Evolutionary conservation across 768 basidiomycete genomes (phyloP), one percentile per base, ranked within the genome.

Genomic region (Mycena venus): DNA sequence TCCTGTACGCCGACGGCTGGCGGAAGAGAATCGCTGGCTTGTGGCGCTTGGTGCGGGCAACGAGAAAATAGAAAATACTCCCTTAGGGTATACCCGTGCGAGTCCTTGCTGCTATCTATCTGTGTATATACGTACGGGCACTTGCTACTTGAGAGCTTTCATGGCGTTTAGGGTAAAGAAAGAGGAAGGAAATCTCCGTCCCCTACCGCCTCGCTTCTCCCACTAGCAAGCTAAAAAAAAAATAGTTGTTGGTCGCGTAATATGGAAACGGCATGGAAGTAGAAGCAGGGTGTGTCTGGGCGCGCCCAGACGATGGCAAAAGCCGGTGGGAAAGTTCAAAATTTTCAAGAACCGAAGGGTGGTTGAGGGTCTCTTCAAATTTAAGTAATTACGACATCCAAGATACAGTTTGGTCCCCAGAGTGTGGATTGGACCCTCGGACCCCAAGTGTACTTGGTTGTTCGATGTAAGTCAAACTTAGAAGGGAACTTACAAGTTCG

Each of bases 1-100:
- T 90, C 80, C 77, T 90, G 38, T 91, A 90, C 71, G 90, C 85
- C 25, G 86, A 89, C 75, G 86, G 86, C 31, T 90, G 89, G 89
- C 87, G 89, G 60, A 78, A 84, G 32, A 83, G 87, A 68, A 82
- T 90, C 38, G 82, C 82, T 68, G 89, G 86, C 2, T 80, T 91
- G n/a, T 32, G 85, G 69, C 79, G 82, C 5, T 79, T 89, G 32
- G 80, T 85, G 27, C 79, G 81, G 36, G 85, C 86, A 12, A 77
- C 85, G 19, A 82, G 82, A 56, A 85, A 85, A 70, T 84, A 77
- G 69, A 9, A 32, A 36, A 34, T 55, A 36, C 7, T 15, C n/a
- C n/a, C 12, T 11, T 29, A n/a, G 15, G 53, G 4, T 14, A 19
- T 19, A 44, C n/a, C 42, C 42, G 42, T 31, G 29, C 25, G 27